These are phyloP conservation scores for Hypoxylon cercidicola DNA, from an alignment of 495 filamentous ascomycete genomes.

Conservation along the genomic window DNA sequence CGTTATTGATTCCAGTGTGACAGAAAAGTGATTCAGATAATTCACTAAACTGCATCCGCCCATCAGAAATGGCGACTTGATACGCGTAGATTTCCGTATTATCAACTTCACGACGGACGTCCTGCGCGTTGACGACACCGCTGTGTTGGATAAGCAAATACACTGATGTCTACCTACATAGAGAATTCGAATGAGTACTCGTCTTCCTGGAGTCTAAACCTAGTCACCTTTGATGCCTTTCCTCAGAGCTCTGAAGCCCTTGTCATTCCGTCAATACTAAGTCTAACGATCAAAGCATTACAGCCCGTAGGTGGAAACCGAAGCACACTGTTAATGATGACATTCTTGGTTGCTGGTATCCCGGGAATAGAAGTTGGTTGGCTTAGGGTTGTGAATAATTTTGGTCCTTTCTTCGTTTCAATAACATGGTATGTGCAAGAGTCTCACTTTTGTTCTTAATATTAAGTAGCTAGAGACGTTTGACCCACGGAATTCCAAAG, in stretches of 20 bases:
- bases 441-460: too few species aligned
- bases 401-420: not conserved
- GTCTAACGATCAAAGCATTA: slow-evolving; percentile 65
- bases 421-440: not conserved
- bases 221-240: slow-evolving; percentile 66
- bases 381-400: slow-evolving; percentile 5
- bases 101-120: slow-evolving; percentile 54
- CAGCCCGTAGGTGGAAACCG: slow-evolving; percentile 54
- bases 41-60: slow-evolving; percentile 42
- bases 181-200: not conserved
- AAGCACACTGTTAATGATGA: slow-evolving; percentile 28
- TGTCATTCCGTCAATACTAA: slow-evolving; percentile 67
- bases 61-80: slow-evolving; percentile 38
- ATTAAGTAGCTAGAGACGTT: too few species aligned
- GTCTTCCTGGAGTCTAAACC: not conserved
- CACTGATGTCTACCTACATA: slow-evolving; percentile 51
- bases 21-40: too few species aligned
- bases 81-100: slow-evolving; percentile 48
- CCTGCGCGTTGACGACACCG: slow-evolving; percentile 56
- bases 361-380: not conserved
- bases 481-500: too few species aligned
- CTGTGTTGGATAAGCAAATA: slow-evolving; percentile 56
- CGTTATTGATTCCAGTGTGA: too few species aligned
- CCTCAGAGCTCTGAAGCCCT: slow-evolving; percentile 68
- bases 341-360: slow-evolving; percentile 1